These are phyloP conservation scores for Trichocladium antarcticum DNA, from an alignment of 495 filamentous ascomycete species.

Conservation along the genomic window DNA sequence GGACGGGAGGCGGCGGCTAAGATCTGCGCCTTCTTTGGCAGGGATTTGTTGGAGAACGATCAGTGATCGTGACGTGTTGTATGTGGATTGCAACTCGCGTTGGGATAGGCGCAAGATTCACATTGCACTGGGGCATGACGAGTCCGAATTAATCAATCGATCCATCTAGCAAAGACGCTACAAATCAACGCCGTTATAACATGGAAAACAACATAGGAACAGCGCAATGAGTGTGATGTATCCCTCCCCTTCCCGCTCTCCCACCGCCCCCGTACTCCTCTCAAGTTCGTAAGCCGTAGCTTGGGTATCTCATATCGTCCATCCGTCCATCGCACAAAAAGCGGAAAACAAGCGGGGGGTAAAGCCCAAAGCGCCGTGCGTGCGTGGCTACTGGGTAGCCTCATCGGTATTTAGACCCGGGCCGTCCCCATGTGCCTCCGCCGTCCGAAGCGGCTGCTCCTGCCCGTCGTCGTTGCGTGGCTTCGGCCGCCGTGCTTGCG, in stretches of 20 bases:
- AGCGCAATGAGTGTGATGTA: not conserved
- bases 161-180: too few species aligned
- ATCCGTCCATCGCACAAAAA: not conserved
- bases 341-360: not conserved
- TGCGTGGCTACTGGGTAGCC: too few species aligned
- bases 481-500: constrained; percentile 8
- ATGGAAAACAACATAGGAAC: not conserved
- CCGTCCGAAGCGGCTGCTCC: constrained; percentile 18
- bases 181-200: not conserved
- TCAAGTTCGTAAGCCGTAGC: not conserved
- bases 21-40: constrained; percentile 74
- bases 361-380: too few species aligned
- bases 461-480: constrained; percentile 7
- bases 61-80: constrained; percentile 3
- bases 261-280: not conserved
- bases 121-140: too few species aligned
- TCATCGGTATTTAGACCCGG: constrained; percentile 7
- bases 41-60: constrained; percentile 55
- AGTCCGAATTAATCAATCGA: too few species aligned
- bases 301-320: constrained; percentile 5
- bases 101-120: too few species aligned
- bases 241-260: not conserved
- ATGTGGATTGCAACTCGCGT: too few species aligned
- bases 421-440: constrained; percentile 18
- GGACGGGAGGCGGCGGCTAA: constrained; percentile 70